Conservation (phyloP, 208 protist species). For the Leishmania mexicana region DNA sequence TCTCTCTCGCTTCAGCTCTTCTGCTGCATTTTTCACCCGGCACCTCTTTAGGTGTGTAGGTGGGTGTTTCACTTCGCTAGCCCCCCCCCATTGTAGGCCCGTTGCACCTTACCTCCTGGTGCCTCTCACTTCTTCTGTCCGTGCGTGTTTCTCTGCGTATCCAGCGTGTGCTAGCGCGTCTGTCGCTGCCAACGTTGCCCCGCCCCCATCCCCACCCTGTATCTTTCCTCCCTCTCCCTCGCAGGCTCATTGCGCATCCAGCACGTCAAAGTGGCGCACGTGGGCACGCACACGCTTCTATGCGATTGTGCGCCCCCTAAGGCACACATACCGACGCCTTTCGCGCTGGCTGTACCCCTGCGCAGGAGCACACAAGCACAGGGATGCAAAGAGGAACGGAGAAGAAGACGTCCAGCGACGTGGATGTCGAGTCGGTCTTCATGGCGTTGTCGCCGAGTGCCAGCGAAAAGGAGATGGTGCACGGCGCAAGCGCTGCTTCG, state of each 20-base stretch:
- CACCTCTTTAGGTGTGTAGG: background rate
- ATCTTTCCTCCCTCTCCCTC: background rate
- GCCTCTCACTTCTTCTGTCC: background rate
- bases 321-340: background rate
- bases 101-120: background rate
- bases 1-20: background rate
- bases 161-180: background rate
- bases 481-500: background rate
- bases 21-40: background rate
- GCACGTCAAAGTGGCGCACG: background rate
- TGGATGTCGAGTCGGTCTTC: background rate
- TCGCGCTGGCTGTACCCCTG: background rate
- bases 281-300: background rate
- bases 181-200: background rate
- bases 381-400: background rate
- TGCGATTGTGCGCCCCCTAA: background rate
- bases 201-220: background rate
- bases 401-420: background rate
- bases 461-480: background rate
- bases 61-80: background rate
- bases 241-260: background rate
- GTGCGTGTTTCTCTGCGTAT: background rate
- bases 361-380: background rate
- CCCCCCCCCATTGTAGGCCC: background rate
- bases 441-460: background rate